Conservation (phyloP, 257 asterid species). For the Solanum rostratum region DNA sequence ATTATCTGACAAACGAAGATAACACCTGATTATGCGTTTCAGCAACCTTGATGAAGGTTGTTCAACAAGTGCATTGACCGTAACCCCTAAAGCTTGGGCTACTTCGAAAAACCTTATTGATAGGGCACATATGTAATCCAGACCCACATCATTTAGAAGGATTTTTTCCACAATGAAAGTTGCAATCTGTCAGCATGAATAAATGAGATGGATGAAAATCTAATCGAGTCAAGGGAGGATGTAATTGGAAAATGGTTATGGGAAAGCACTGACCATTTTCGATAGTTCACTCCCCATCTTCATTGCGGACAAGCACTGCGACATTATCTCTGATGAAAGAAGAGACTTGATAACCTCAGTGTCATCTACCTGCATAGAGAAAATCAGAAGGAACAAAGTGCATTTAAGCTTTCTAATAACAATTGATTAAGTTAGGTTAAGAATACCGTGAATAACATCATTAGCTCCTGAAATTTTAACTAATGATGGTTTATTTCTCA, state of each 20-base stretch:
- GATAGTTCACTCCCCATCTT: conserved; percentile 19
- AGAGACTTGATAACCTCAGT: conserved; percentile 6
- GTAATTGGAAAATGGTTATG: background rate
- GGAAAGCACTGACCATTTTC: conserved; percentile 13
- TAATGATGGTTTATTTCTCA: background rate
- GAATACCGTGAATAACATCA: background rate
- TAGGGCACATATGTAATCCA: conserved; percentile 13
- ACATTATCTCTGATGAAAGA: conserved; percentile 21
- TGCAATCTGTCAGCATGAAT: conserved; percentile 16
- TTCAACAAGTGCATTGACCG: conserved; percentile 14
- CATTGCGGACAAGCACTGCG: conserved; percentile 16
- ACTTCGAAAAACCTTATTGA: conserved; percentile 17
- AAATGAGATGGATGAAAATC: background rate
- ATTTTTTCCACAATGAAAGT: conserved; percentile 21
- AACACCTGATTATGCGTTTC: conserved; percentile 24
- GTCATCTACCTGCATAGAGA: conserved; percentile 15
- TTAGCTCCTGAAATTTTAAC: background rate
- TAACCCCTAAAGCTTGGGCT: conserved; percentile 12
- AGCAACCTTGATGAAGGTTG: conserved; percentile 17
- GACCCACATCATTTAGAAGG: conserved; percentile 18
- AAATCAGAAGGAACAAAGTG: background rate
- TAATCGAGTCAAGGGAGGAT: background rate
- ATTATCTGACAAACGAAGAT: conserved; percentile 20
- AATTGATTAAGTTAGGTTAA: background rate
- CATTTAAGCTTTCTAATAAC: background rate